A percentile compares a stretch with the other conserved stretches of the same genome.
These are phyloP conservation scores for Paracoccidioides lutzii DNA, from an alignment of 2,329 filamentous ascomycete species.

Conservation along the genomic window DNA sequence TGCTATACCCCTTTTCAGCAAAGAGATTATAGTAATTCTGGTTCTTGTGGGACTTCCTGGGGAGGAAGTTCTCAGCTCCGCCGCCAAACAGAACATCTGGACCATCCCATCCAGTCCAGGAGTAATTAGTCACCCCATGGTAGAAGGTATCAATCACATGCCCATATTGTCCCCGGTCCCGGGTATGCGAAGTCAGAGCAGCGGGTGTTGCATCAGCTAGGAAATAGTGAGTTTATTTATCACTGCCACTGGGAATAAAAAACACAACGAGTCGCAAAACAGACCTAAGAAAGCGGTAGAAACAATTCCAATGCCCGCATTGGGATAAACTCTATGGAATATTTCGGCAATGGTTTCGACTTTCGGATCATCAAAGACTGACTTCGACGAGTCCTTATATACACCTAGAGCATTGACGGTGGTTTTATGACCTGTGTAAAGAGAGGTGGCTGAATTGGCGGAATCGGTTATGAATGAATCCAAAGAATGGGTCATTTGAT, in stretches of 20 bases:
- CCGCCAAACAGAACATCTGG: constrained; percentile 74
- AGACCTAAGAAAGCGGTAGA: constrained; percentile 54
- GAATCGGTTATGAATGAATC: constrained; percentile 78
- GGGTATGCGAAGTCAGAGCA: constrained; percentile 59
- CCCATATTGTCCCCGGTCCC: constrained; percentile 55
- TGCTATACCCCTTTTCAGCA: constrained; percentile 55
- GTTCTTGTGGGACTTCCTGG: constrained; percentile 53
- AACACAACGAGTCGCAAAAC: background rate
- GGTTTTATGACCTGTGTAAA: constrained; percentile 75
- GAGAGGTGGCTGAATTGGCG: constrained; percentile 68
- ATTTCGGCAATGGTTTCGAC: constrained; percentile 65
- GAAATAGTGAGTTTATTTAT: background rate
- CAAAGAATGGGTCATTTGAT: constrained; percentile 81
- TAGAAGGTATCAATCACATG: constrained; percentile 64
- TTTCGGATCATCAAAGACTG: constrained; percentile 71
- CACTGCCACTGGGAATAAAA: background rate
- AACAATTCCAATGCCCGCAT: constrained; percentile 51
- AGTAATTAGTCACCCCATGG: constrained; percentile 65
- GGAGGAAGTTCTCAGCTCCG: constrained; percentile 68
- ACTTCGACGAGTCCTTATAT: constrained; percentile 62
- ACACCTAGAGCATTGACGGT: constrained; percentile 72
- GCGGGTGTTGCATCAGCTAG: constrained; percentile 73
- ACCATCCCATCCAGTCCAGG: constrained; percentile 61
- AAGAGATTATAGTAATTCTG: constrained; percentile 64
- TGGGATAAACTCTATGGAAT: constrained; percentile 52